Base-by-base conservation (phyloP, 139 green algal genomes). In the Tetraselmis striata region DNA sequence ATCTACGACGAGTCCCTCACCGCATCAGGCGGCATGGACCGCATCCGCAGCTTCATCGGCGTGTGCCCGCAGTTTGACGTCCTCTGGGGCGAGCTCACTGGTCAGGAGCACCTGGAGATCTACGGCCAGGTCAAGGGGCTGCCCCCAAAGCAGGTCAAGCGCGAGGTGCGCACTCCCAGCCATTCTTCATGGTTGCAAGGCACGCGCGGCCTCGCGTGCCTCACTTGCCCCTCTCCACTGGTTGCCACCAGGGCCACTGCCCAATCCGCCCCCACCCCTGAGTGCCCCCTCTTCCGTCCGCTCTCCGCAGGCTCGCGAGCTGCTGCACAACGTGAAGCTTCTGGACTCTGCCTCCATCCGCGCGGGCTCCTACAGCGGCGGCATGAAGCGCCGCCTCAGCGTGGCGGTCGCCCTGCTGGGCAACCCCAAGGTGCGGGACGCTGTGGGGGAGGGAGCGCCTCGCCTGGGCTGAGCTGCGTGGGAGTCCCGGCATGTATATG, bases 51-150 rank as follows among this genome's bases (percentile, higher is more conserved):
- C 27, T 45, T 93, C 58, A 97, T 98, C 93, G 93, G 90, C 11
- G 91, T 99, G 29, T 98, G 96, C 84, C 95, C 94, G 1, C 96
- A 99, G 88, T 98, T 98, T 85, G 95, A 99, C 83, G 91, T 98
- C 45, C 92, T 98, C 58, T 99, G 96, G 96, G 84, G 86, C 58
- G 89, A 93, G 80, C 91, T 99, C 2, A 96, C 90, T 0, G 96
- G 95, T 2, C 45, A 75, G 0, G 96, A 99, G 88, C 96, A 99
- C 91, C 85, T 99, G 26, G 31, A 86, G 28, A 90, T 99, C 29
- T 98, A 95, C 83, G 94, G 90, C 1, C 77, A 89, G 24, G 86
- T 99, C 81, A 98, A 98, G 90, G 95, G 90, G 59, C 83, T 97
- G 11, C 76, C 76, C n/a, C 2, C 27, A 2, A 59, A 32, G 76